These are phyloP conservation scores for Dysphania ambrosioides DNA, from an alignment of 148 eudicot species.

Conservation along the genomic window DNA sequence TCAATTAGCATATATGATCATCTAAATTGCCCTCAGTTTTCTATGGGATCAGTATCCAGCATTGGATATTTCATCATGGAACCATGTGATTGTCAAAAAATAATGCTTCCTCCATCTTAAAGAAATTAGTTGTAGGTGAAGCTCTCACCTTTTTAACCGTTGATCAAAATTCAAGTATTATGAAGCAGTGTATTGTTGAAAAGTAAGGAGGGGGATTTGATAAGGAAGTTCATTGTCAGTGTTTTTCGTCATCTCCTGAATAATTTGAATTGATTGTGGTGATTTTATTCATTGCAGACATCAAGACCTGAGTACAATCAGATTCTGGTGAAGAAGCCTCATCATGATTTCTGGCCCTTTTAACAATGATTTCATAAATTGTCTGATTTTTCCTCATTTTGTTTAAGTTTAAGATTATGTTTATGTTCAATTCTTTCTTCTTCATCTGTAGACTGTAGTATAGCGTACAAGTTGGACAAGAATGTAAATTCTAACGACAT, in stretches of 20 bases:
- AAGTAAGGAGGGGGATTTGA: background rate
- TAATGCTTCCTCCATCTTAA: too few relatives aligned
- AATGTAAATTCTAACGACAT: background rate
- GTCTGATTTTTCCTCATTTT: background rate
- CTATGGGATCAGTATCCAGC: too few relatives aligned
- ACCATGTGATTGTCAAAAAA: too few relatives aligned
- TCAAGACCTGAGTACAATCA: constrained; percentile 83
- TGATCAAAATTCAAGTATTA: too few relatives aligned
- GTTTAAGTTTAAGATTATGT: background rate
- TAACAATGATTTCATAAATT: constrained; percentile 17
- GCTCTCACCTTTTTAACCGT: too few relatives aligned
- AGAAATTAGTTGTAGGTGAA: too few relatives aligned
- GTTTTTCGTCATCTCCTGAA: background rate
- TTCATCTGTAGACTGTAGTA: background rate
- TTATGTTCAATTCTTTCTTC: background rate
- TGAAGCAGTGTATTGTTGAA: background rate
- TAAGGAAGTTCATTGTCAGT: background rate
- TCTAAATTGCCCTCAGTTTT: too few relatives aligned
- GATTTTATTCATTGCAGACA: constrained; percentile 44
- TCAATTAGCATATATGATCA: too few relatives aligned
- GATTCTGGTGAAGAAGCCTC: constrained; percentile 78
- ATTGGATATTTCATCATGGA: too few relatives aligned
- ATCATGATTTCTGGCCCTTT: constrained; percentile 62
- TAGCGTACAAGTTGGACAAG: background rate
- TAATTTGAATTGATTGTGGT: background rate